These are phyloP conservation scores for Russula abietina DNA, from an alignment of 768 basidiomycete species.

Conservation along the genomic window DNA sequence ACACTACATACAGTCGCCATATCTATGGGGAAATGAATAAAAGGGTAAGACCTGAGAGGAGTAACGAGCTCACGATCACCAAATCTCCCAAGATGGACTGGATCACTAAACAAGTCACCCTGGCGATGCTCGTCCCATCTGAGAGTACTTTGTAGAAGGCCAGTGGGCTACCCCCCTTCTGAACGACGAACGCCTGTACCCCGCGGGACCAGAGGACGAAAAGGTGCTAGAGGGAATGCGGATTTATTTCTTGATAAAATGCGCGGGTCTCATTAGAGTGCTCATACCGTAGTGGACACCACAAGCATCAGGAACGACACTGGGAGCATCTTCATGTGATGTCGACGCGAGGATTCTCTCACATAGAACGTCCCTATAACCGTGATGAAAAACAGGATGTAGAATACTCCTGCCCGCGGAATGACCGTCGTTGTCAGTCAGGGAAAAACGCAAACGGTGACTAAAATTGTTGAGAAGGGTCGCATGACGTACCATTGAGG, in stretches of 20 bases:
- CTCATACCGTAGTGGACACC: conserved; percentile 4
- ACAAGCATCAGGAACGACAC: conserved; percentile 3
- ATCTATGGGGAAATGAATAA: not conserved
- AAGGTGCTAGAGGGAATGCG: not conserved
- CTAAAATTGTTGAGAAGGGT: not conserved
- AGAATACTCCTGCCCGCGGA: not conserved
- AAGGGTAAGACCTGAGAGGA: not conserved
- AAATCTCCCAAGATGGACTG: not conserved
- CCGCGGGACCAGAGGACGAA: conserved; percentile 8
- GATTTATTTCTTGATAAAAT: not conserved
- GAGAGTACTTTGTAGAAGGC: conserved; percentile 6
- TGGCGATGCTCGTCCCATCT: not conserved
- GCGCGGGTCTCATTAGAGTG: not conserved
- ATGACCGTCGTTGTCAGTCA: not conserved
- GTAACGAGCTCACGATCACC: not conserved
- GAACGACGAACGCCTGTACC: not conserved
- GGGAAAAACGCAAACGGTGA: not conserved
- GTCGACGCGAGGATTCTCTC: not conserved
- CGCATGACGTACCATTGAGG: conserved; percentile 6
- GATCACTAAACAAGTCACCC: not conserved
- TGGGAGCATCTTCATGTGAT: conserved; percentile 3
- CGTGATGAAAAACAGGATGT: conserved; percentile 4
- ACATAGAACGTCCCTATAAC: not conserved
- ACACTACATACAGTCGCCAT: conserved; percentile 16
- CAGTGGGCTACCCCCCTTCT: not conserved